Base-by-base conservation (phyloP, 768 basidiomycete species). In the Trametes meyenii region DNA sequence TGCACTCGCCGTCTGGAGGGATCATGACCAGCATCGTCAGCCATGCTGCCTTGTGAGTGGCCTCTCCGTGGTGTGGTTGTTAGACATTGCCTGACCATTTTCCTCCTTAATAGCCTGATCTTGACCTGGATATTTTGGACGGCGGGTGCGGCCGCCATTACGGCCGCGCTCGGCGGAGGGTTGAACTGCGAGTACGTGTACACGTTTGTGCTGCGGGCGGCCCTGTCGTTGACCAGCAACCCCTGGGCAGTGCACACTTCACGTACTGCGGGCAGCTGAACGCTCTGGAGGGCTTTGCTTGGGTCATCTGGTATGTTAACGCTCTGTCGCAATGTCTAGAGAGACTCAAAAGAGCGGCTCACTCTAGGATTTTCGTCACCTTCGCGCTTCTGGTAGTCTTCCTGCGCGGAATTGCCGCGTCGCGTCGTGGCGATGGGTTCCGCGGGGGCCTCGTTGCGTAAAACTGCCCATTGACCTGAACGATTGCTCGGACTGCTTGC, bases 91-190 rank as follows among this genome's bases (percentile, higher is more conserved):
- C 24, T 57, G 12, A 39, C 38, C n/a, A 19, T 23, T 1, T 44
- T 12, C 26, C 35, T 21, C 42, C 13, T 17, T 26, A 39, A n/a
- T 63, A 91, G 90, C 74, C 72, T 92, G 50, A 59, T 78, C 50
- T 14, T 92, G 19, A 90, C 89, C 1, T 92, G 90, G 89, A 78
- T 92, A 39, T 78, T 91, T 61, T 94, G 91, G 91, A 78, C 84
- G 2, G 85, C 90, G 0, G 89, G 81, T 2, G 89, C 89, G 1
- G 86, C 89, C 1, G 80, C 87, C 2, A 80, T 92, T 48, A 92
- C 91, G 1, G 74, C 82, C 19, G 73, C 81, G 24, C 77, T 91
- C 33, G 85, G 86, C 13, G 91, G 91, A 14, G 84, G 87, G 11
- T 70, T 89, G 58, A 85, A 90, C 69, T 93, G 90, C 85, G 69